Base-by-base conservation (phyloP, 257 asterid genomes). In the Solanum bukasovii region DNA sequence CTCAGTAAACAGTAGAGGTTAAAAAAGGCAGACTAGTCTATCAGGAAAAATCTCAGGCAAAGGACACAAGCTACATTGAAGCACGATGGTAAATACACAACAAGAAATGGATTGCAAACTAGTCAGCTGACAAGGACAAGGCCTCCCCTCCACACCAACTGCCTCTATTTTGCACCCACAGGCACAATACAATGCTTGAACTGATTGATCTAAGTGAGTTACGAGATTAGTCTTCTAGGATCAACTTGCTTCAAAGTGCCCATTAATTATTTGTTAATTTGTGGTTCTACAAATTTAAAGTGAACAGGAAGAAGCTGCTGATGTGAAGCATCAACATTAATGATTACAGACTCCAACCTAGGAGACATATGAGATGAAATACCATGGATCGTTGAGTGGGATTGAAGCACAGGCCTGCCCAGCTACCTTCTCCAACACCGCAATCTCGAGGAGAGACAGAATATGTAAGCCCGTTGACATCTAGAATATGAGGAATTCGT, bases 341-440 rank as follows among this genome's bases (percentile, higher is more conserved):
- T 34, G 42, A 38, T 63, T 10, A 35, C 23, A 65, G 56, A 27
- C 85, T 83, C 25, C 25, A 82, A 72, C 42, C 6, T 61, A 87
- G 83, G 83, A 44, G 25, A 88, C 72, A 46, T n/a, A 67, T 72
- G 44, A 87, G 73, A 85, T 86, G 37, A 71, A 31, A 86, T 94
- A 96, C 99, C 98, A 93, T 95, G 81, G 95, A 93, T 90, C 92
- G 87, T 84, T 96, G 98, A 88, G 89, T 87, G 87, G 98, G 98
- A 85, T 93, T 94, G 91, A 97, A 97, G 92, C 95, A 94, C 89
- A 97, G 92, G 77, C 99, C 98, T 9, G 98, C 93, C 98, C 98
- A 97, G 87, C 98, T 92, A 90, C 97, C 96, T 93, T 97, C 99
- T 92, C 96, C 98, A 90, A 96, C 94, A 89, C 96, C 97, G 86